A percentile compares a stretch with the other conserved stretches of the same genome.
Evolutionary conservation across 2,329 filamentous ascomycete genomes (phyloP).

Genomic region (Mycosphaerella arachidis): DNA sequence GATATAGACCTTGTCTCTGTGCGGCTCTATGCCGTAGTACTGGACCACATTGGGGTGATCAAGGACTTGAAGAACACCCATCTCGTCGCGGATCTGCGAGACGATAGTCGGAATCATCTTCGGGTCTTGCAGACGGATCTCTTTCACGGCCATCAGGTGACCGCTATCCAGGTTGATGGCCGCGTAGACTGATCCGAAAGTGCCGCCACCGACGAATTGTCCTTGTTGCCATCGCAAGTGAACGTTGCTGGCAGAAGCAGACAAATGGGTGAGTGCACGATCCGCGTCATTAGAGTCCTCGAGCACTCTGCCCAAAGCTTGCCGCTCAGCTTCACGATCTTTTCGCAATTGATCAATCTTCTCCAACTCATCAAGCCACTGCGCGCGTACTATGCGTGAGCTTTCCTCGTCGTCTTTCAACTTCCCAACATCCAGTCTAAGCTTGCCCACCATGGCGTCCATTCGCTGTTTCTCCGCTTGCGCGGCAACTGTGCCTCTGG

Average conservation of each 20-base stretch:
- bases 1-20: conserved; percentile 98
- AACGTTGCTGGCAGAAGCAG: conserved; percentile 89
- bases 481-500: conserved; percentile 84
- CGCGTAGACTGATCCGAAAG: conserved; percentile 94
- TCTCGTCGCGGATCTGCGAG: conserved; percentile 90
- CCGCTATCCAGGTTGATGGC: conserved; percentile 96
- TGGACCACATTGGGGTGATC: conserved; percentile 97
- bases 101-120: conserved; percentile 93
- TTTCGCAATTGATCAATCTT: conserved; percentile 74
- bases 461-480: conserved; percentile 87
- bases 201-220: conserved; percentile 94
- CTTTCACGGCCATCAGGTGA: conserved; percentile 96
- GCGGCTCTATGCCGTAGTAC: conserved; percentile 96
- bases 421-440: conserved; percentile 71
- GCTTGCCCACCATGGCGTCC: conserved; percentile 70
- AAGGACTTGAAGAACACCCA: conserved; percentile 90
- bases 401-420: conserved; percentile 81
- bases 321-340: conserved; percentile 76
- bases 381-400: conserved; percentile 65
- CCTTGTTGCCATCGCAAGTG: conserved; percentile 97
- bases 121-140: conserved; percentile 93
- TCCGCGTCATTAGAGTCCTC: conserved; percentile 96
- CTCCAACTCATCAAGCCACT: conserved; percentile 67
- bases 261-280: conserved; percentile 87
- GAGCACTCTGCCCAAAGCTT: conserved; percentile 81